These are phyloP conservation scores for Beauveria australis DNA, from an alignment of 2,329 filamentous ascomycete species.

Conservation along the genomic window DNA sequence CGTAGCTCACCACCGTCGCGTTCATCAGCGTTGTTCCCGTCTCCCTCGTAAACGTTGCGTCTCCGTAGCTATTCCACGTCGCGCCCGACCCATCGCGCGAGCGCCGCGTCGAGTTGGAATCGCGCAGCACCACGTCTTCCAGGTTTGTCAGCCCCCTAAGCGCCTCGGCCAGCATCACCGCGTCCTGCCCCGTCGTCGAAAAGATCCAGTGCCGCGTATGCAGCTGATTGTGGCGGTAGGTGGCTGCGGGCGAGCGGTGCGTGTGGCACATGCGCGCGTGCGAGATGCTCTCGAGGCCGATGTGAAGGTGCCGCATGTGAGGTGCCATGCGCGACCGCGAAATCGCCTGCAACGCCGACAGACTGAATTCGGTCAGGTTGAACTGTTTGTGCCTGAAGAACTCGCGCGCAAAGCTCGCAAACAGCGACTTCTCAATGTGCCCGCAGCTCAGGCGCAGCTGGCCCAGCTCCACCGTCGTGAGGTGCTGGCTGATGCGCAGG, in stretches of 20 bases:
- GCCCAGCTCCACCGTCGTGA: slow-evolving; percentile 49
- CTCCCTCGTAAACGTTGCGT: slow-evolving; percentile 20
- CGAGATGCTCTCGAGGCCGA: slow-evolving; percentile 12
- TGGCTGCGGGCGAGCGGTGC: background rate
- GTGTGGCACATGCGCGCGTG: slow-evolving; percentile 4
- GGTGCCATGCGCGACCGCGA: slow-evolving; percentile 35
- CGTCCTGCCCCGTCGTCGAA: slow-evolving; percentile 36
- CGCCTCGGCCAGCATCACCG: slow-evolving; percentile 47
- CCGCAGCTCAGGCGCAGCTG: slow-evolving; percentile 48
- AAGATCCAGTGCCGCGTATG: slow-evolving; percentile 18
- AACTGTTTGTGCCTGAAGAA: slow-evolving; percentile 62
- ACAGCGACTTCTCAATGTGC: slow-evolving; percentile 43
- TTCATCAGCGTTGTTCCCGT: background rate
- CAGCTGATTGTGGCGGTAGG: background rate
- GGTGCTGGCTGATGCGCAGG: slow-evolving; percentile 41
- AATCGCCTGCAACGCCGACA: slow-evolving; percentile 46
- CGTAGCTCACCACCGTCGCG: background rate
- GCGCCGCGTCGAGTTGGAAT: slow-evolving; percentile 44
- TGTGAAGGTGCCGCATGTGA: slow-evolving; percentile 29
- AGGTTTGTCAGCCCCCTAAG: slow-evolving; percentile 47
- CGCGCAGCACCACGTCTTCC: slow-evolving; percentile 48
- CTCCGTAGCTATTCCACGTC: slow-evolving; percentile 49
- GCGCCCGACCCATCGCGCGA: slow-evolving; percentile 35
- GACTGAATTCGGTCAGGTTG: slow-evolving; percentile 50
- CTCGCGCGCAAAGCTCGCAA: slow-evolving; percentile 48